Evolutionary conservation across 2,329 filamentous ascomycete species (phyloP), one percentile per base, ranked within the genome.

Genomic region (Phialophora chinensis): DNA sequence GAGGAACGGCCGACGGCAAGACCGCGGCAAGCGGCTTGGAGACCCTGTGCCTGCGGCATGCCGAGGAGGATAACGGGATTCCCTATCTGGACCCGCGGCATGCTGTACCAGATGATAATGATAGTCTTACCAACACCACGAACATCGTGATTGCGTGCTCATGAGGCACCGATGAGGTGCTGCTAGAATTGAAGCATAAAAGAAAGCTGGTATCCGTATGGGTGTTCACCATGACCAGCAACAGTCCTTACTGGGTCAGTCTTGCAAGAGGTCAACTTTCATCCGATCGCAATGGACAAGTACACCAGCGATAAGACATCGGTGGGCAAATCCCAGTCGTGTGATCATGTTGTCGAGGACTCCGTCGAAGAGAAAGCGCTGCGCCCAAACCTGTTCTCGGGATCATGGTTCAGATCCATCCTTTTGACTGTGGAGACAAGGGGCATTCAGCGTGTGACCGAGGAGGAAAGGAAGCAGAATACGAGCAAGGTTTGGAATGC

Each of bases 401-500:
- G 25, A 33, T 25, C 59, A 20, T 61, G 59, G 59, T 11, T 61
- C 27, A 61, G 27, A n/a, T 25, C 27, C 31, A 52, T 61, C 20
- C 49, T 53, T 23, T 31, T 53, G 7, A 61, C 47, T n/a, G 59
- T 53, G 20, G 59, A 61, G 31, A 61, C 59, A 38, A 61, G 10
- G 2, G 59, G 59, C 59, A 61, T 61, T 27, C 31, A 42, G 31
- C 59, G 59, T 11, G 59, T 61, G n/a, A 61, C 33, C 5, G 49
- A 61, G 33, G 59, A 61, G 12, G 47, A 54, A 53, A 27, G 49
- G 20, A 42, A 35, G 31, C 59, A 53, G 25, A 61, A 61, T 42
- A 61, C 59, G 12, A 61, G 20, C 59, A 53, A 53, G 14, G 31
- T 53, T 14, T 53, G 47, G 47, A 61, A 53, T 35, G 47, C 59